Evolutionary conservation across 73 alveolate genomes (phyloP), one percentile per base, ranked within the genome.

Genomic region (Effrenium voratum): DNA sequence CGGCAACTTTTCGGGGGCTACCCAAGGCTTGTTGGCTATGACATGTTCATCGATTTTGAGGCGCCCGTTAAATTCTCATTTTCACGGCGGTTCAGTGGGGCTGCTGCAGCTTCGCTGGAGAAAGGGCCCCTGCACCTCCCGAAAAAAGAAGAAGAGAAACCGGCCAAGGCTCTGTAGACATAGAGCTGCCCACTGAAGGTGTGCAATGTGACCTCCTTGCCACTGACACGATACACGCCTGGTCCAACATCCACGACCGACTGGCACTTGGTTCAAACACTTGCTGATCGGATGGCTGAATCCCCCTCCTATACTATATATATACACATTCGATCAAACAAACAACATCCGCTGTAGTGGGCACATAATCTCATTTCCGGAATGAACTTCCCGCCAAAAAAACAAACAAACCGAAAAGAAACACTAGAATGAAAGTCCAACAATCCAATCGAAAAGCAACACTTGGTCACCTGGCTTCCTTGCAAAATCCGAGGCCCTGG

Each of bases 191-290:
- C 96, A 63, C 96, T 88, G 72, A 88, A 40, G 73, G 96, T 88
- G 52, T 88, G 96, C 1, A 88, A 86, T 38, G 96, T 88, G 55
- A 66, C 85, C 73, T 88, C 96, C 57, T 88, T 88, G 44, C 96
- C 96, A 36, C 96, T 88, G 55, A 88, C 82, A 6, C 96, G 96
- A 41, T 88, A 88, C 68, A 88, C 96, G 12, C 96, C 96, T 88
- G n/a, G n/a, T n/a, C n/a, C n/a, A n/a, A n/a, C n/a, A n/a, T n/a
- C n/a, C n/a, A n/a, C n/a, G n/a, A n/a, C n/a, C n/a, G n/a, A n/a
- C n/a, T n/a, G n/a, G n/a, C n/a, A n/a, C n/a, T n/a, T n/a, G n/a
- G 47, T 1, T 1, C 46, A n/a, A 70, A 70, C 49, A 26, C 81
- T 30, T 5, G 26, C 2, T 22, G 70, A 1, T 0, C 66, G 66